Evolutionary conservation across 768 basidiomycete species (phyloP).

Genomic region (Amyloporia xantha): DNA sequence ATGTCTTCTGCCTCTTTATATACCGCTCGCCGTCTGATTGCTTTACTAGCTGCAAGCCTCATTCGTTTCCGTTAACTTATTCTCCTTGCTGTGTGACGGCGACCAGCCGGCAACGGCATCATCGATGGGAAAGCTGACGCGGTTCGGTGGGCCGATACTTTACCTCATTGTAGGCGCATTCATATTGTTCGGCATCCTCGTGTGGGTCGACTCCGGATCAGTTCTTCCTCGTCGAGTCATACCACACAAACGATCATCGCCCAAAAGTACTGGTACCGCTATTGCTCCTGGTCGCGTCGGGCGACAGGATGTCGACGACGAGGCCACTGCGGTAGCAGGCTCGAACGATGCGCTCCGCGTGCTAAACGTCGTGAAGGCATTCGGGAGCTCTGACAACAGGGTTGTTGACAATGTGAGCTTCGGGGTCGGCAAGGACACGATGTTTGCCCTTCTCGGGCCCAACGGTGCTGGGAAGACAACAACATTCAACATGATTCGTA

Average conservation of each 20-base stretch:
- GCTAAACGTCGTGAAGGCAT: constrained; percentile 56
- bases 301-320: constrained; percentile 45
- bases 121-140: constrained; percentile 46
- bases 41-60: constrained; percentile 49
- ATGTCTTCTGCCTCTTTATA: constrained; percentile 22
- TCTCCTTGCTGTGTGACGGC: constrained; percentile 65
- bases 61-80: constrained; percentile 73
- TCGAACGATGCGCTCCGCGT: constrained; percentile 59
- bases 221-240: constrained; percentile 34
- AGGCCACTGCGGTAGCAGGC: constrained; percentile 39
- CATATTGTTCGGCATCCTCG: constrained; percentile 53
- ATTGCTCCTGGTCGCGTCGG: constrained; percentile 1
- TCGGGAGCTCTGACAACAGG: constrained; percentile 31
- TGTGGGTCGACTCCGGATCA: constrained; percentile 70
- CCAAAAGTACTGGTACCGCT: not conserved
- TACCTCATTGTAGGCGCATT: constrained; percentile 62
- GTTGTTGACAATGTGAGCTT: constrained; percentile 74
- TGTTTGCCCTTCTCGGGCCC: constrained; percentile 72
- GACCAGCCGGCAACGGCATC: constrained; percentile 36
- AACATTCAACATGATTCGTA: constrained; percentile 74
- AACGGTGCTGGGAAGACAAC: constrained; percentile 85
- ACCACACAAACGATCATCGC: constrained; percentile 11
- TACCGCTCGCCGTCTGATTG: not conserved
- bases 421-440: constrained; percentile 52
- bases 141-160: constrained; percentile 69